Evolutionary conservation across 2,329 filamentous ascomycete genomes (phyloP), one percentile per base, ranked within the genome.

Genomic region (Aspergillus tubingensis): DNA sequence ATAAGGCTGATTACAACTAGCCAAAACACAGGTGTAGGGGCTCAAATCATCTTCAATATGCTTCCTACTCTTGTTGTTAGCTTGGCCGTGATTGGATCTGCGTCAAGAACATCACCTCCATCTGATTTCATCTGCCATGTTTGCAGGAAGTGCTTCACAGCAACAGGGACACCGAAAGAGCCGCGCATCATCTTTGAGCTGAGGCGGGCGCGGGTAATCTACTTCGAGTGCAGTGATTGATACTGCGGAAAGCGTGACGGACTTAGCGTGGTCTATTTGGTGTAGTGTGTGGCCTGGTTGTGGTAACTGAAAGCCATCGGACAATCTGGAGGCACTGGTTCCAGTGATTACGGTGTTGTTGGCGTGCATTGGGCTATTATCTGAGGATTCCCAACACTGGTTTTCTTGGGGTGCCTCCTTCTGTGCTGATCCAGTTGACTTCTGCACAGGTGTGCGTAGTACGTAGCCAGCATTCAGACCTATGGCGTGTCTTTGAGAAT

Each of bases 141-240:
- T 13, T 3, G 19, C 43, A 17, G 62, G 57, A 4, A 60, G 43
- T 1, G 60, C 27, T 39, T 62, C 56, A 27, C 62, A 64, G 15
- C 62, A 64, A 53, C 62, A 64, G 11, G 62, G 62, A 19, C 62
- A 64, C n/a, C 21, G 25, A 48, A 64, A 64, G 5, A 62, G 11
- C 2, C 7, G 19, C 7, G 58, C 56, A 32, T 56, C 10, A 6
- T 44, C 36, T 3, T 30, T 21, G 4, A 60, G 23, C 4, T 1
- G 19, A 2, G 62, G 62, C 39, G 62, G 57, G 6, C 38, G 49
- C 11, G 62, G 62, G 36, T 64, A 64, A 32, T 11, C 38, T 39
- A 11, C 13, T 48, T 54, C 17, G 3, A 54, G 11, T 13, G 38
- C 57, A 49, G 57, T 59, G 2, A 43, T 49, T 32, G 47, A 17